These are phyloP conservation scores for Diplocarpon mali DNA, from an alignment of 2,329 filamentous ascomycete genomes.

Conservation along the genomic window DNA sequence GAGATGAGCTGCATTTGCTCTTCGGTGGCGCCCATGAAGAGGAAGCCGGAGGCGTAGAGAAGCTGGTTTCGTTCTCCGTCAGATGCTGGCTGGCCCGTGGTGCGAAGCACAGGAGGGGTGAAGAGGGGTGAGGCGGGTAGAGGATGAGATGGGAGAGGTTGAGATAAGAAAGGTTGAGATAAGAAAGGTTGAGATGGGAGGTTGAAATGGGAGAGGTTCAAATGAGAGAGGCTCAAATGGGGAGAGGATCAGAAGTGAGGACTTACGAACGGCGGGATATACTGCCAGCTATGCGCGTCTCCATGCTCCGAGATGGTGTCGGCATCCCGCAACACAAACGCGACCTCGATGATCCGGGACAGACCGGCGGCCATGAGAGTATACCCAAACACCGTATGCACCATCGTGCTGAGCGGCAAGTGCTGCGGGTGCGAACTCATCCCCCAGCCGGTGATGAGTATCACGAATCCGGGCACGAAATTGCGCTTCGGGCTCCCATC, in stretches of 20 bases:
- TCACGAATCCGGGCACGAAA: constrained; percentile 82
- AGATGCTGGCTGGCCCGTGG: too few species aligned
- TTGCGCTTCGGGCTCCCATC: constrained; percentile 84
- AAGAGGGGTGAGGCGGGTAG: too few species aligned
- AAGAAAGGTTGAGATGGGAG: too few species aligned
- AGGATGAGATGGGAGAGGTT: too few species aligned
- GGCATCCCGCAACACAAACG: constrained; percentile 72
- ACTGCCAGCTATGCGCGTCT: constrained; percentile 63
- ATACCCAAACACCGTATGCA: constrained; percentile 85
- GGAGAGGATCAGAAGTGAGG: too few species aligned
- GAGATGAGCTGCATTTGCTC: constrained; percentile 82
- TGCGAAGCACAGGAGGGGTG: too few species aligned
- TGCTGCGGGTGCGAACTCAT: constrained; percentile 90
- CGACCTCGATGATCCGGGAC: constrained; percentile 79
- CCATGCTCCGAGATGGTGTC: constrained; percentile 55
- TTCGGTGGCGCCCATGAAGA: constrained; percentile 96
- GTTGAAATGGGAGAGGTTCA: too few species aligned
- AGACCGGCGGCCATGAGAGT: constrained; percentile 85
- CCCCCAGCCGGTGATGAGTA: constrained; percentile 85
- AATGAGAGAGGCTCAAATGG: too few species aligned
- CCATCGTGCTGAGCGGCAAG: constrained; percentile 72
- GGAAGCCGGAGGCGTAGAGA: constrained; percentile 81
- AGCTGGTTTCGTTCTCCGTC: constrained; percentile 41
- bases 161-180: too few species aligned
- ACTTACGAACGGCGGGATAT: constrained; percentile 57